Evolutionary conservation across 2,329 filamentous ascomycete genomes (phyloP), one percentile per base, ranked within the genome.

Genomic region (Tolypocladium sp.): DNA sequence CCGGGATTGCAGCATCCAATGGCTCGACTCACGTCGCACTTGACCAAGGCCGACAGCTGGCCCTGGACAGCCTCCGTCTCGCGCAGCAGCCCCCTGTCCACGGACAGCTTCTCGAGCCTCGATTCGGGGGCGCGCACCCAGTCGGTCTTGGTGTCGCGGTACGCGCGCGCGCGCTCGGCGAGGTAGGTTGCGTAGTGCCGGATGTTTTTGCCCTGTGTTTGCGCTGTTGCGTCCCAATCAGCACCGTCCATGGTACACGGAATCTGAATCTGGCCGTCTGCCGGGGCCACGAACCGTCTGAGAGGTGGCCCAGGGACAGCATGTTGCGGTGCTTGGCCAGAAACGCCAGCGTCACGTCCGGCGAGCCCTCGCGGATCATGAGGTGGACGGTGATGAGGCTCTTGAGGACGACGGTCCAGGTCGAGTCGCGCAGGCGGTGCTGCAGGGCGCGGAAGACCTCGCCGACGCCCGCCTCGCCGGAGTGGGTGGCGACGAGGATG

Each of bases 351-450:
- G 94, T 96, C 55, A 92, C 89, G 71, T 97, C 91, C 40, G 88
- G 86, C 63, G 92, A 88, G 58, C 94, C 94, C 77, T 99, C 94
- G 66, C 94, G 86, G 71, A 99, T 94, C 94, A 99, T 97, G 62
- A 97, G 79, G 73, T 99, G 94, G 54, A 96, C 86, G 55, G 96
- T 94, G 68, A 97, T 96, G 65, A 99, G 80, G 67, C 91, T 88
- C 79, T 99, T 99, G 86, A 97, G 96, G 64, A 96, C 93, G 60
- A 97, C 92, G n/a, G 94, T 99, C 94, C 94, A 99, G 80, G 94
- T 96, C 66, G 93, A 93, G 73, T 99, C 94, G 71, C 92, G 88
- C 65, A 99, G 77, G 57, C 94, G 86, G 72, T 91, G 86, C 71
- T 95, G 92, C 58, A 99, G 80, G 49, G 92, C 91, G 62, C 94